These are phyloP conservation scores for Diaporthe vaccinii DNA, from an alignment of 2,329 filamentous ascomycete genomes.

Conservation along the genomic window DNA sequence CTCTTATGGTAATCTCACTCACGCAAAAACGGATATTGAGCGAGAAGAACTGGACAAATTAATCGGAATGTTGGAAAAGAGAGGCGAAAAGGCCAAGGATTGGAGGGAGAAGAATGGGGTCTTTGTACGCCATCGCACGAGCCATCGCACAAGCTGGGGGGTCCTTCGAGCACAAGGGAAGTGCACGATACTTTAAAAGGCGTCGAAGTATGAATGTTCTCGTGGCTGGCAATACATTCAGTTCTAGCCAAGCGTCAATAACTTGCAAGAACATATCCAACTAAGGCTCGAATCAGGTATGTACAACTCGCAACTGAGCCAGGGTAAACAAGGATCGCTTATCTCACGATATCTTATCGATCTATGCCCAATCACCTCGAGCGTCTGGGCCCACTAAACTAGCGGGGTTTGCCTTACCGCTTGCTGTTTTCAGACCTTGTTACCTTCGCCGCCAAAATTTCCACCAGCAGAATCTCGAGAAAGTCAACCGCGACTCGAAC, in stretches of 20 bases:
- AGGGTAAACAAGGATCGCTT: background rate
- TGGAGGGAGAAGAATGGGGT: background rate
- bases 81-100: background rate
- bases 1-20: background rate
- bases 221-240: background rate
- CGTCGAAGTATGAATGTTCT: background rate
- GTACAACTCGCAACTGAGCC: too few relatives aligned
- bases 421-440: conserved; percentile 24
- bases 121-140: background rate
- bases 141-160: too few relatives aligned
- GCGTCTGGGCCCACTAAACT: background rate
- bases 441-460: conserved; percentile 34
- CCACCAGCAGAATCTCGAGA: conserved; percentile 36
- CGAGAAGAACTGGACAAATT: background rate
- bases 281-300: too few relatives aligned
- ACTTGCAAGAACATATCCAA: too few relatives aligned
- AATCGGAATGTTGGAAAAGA: background rate
- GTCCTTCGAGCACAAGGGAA: background rate
- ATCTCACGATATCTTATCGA: conserved; percentile 20
- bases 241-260: too few relatives aligned
- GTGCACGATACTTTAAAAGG: background rate
- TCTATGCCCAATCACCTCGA: background rate
- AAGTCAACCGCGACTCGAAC: conserved; percentile 31
- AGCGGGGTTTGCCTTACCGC: conserved; percentile 30
- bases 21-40: background rate